Percentiles rank a stretch among this genome's conserved stretches.
These are phyloP conservation scores for Scenedesmus sp. DNA, from an alignment of 163 green algal genomes.

Conservation along the genomic window DNA sequence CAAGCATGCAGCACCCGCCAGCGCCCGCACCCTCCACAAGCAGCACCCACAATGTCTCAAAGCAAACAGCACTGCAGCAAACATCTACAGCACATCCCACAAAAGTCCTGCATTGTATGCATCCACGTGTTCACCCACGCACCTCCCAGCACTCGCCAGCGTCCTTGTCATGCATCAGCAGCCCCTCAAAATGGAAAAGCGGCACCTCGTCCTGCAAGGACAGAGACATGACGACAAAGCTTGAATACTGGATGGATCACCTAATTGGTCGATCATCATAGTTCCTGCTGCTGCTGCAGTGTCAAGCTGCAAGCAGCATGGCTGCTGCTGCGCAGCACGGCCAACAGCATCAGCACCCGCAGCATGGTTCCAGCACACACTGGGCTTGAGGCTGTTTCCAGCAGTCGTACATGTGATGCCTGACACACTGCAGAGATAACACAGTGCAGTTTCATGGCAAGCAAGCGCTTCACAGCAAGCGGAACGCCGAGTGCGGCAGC, in stretches of 20 bases:
- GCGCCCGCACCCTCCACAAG: neutral
- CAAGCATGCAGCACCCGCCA: neutral
- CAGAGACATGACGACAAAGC: neutral
- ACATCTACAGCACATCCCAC: neutral
- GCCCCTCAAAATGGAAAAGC: constrained; percentile 21
- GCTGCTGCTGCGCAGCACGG: no score
- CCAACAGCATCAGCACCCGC: no score
- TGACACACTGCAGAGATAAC: no score
- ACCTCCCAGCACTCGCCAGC: constrained; percentile 2
- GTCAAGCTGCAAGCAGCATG: neutral
- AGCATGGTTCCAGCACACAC: no score
- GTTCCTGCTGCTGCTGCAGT: neutral
- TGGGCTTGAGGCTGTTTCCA: no score
- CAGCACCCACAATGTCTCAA: neutral
- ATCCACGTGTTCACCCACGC: neutral
- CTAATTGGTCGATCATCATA: no score
- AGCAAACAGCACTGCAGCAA: neutral
- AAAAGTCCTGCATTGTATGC: neutral
- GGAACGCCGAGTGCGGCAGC: no score
- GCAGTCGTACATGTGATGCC: no score
- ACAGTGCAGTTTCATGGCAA: no score
- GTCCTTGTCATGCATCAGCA: constrained; percentile 2
- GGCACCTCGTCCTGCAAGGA: neutral
- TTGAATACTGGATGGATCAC: neutral
- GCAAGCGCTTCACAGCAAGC: no score